phyloP scores from a whole-genome alignment of 2,329 filamentous ascomycete genomes.

The Claviceps paspali region DNA sequence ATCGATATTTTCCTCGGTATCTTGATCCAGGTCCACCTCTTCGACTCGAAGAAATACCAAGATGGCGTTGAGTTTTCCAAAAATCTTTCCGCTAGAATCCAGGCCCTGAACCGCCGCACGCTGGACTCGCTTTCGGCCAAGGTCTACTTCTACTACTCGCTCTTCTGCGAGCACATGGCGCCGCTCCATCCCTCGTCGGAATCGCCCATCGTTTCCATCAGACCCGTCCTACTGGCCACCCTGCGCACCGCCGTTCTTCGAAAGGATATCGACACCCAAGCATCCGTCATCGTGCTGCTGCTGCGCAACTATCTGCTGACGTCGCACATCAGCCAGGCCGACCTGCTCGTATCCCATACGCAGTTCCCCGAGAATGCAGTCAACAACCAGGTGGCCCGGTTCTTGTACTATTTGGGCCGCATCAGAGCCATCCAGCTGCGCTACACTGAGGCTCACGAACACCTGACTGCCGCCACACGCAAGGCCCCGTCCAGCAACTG shows the following conservation, averaged over 20 bases:
- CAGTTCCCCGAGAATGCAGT: constrained; percentile 87
- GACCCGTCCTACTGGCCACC: constrained; percentile 72
- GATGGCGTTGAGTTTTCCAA: constrained; percentile 74
- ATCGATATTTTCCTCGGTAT: constrained; percentile 82
- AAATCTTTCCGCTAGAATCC: constrained; percentile 69
- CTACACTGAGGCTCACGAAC: constrained; percentile 93
- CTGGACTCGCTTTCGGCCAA: constrained; percentile 87
- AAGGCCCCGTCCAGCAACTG: constrained; percentile 85
- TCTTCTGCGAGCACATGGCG: constrained; percentile 84
- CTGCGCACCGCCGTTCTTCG: constrained; percentile 89
- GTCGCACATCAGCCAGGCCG: constrained; percentile 92
- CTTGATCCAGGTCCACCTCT: constrained; percentile 72
- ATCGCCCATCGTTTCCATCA: constrained; percentile 73
- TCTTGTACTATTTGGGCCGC: constrained; percentile 91
- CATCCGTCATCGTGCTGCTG: constrained; percentile 84
- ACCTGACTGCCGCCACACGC: constrained; percentile 81
- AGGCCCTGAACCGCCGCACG: constrained; percentile 80
- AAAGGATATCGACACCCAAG: constrained; percentile 95
- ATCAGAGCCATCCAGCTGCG: constrained; percentile 92
- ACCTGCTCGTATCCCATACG: constrained; percentile 88
- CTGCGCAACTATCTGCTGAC: constrained; percentile 93
- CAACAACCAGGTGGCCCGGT: constrained; percentile 96
- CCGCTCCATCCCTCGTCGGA: constrained; percentile 79
- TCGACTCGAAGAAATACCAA: constrained; percentile 69
- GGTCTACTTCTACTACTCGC: constrained; percentile 94